Evolutionary conservation across 768 basidiomycete species (phyloP).

Genomic region (Fomitopsis serialis): DNA sequence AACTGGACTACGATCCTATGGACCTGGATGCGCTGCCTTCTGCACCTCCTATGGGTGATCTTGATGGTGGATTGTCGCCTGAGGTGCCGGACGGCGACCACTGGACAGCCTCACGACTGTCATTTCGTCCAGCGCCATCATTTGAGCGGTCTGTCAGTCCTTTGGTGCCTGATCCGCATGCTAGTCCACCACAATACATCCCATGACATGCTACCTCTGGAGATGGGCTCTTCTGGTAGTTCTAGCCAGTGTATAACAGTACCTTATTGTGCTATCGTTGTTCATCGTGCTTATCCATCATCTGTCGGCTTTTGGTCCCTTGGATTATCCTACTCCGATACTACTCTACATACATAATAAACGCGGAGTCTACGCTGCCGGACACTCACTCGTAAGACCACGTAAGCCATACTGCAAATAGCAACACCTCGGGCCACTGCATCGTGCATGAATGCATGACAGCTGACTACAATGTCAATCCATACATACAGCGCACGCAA

Average conservation of each 20-base stretch:
- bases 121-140: background rate
- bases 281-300: background rate
- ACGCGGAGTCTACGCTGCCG: too few species aligned
- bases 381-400: too few species aligned
- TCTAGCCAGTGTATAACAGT: background rate
- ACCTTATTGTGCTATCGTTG: background rate
- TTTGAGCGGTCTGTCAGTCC: background rate
- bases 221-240: background rate
- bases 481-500: too few species aligned
- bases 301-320: too few species aligned
- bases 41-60: background rate
- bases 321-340: too few species aligned
- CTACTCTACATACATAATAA: too few species aligned
- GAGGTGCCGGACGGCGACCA: background rate
- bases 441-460: too few species aligned
- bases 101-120: background rate
- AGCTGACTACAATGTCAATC: too few species aligned
- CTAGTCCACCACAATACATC: background rate
- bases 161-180: background rate
- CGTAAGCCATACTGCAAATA: too few species aligned
- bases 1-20: background rate
- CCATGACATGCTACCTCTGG: background rate
- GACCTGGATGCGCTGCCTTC: background rate
- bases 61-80: background rate
- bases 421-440: too few species aligned